Evolutionary conservation across 495 filamentous ascomycete genomes (phyloP).

Genomic region (Trichocladium antarcticum): DNA sequence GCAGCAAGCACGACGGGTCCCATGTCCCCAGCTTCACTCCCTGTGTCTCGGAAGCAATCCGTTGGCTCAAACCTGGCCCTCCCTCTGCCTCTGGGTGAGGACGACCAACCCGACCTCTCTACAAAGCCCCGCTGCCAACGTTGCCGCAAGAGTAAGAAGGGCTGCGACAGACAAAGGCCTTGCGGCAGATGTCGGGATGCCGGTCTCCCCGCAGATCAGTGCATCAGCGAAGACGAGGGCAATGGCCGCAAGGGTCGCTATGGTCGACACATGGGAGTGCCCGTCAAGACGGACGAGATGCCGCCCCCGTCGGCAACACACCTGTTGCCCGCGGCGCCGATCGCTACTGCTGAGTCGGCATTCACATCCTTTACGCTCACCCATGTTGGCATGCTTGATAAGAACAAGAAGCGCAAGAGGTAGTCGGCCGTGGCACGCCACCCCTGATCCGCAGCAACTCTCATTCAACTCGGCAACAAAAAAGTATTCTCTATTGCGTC

Average conservation of each 20-base stretch:
- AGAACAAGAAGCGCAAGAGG: slow-evolving; percentile 42
- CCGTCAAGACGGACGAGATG: slow-evolving; percentile 55
- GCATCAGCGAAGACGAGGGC: slow-evolving; percentile 91
- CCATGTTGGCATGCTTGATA: slow-evolving; percentile 28
- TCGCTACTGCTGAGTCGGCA: slow-evolving; percentile 14
- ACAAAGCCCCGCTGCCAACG: slow-evolving; percentile 95
- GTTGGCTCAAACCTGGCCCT: slow-evolving; percentile 60
- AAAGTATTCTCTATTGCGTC: too few relatives aligned
- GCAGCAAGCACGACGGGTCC: slow-evolving; percentile 35
- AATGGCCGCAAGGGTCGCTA: slow-evolving; percentile 95
- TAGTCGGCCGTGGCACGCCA: slow-evolving; percentile 12
- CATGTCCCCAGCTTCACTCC: slow-evolving; percentile 60
- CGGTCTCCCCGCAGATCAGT: slow-evolving; percentile 80
- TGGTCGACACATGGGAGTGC: slow-evolving; percentile 92
- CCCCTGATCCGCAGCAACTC: not conserved
- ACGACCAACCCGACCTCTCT: slow-evolving; percentile 80
- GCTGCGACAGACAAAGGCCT: slow-evolving; percentile 89
- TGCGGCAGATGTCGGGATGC: slow-evolving; percentile 94
- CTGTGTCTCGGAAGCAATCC: slow-evolving; percentile 67
- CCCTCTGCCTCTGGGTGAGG: slow-evolving; percentile 52
- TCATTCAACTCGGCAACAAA: not conserved
- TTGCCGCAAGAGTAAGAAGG: slow-evolving; percentile 98
- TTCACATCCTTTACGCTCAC: not conserved
- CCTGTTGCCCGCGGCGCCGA: slow-evolving; percentile 32
- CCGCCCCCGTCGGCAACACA: slow-evolving; percentile 21